These are phyloP conservation scores for Coprinopsis sp. DNA, from an alignment of 768 basidiomycete species.

Conservation along the genomic window DNA sequence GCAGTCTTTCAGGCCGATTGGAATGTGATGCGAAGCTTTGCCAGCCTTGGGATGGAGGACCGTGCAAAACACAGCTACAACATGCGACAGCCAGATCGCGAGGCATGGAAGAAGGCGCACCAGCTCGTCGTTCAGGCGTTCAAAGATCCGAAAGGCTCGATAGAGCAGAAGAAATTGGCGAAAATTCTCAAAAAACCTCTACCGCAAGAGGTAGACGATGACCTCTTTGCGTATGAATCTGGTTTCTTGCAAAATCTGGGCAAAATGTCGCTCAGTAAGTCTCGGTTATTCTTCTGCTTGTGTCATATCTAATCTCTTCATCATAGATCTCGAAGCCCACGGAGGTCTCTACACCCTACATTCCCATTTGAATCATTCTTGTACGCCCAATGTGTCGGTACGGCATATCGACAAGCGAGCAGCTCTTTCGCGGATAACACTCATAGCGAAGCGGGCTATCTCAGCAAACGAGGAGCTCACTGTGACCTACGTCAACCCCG, in stretches of 20 bases:
- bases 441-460: slow-evolving; percentile 65
- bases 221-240: slow-evolving; percentile 66
- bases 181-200: slow-evolving; percentile 50
- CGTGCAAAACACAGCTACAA: slow-evolving; percentile 48
- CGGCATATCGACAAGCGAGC: slow-evolving; percentile 69
- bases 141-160: slow-evolving; percentile 44
- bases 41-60: slow-evolving; percentile 75
- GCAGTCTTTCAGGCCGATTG: slow-evolving; percentile 45
- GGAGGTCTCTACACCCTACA: slow-evolving; percentile 84
- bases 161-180: slow-evolving; percentile 55
- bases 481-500: slow-evolving; percentile 76
- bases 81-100: slow-evolving; percentile 56
- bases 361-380: slow-evolving; percentile 85
- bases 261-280: slow-evolving; percentile 76
- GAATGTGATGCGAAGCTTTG: slow-evolving; percentile 55
- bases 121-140: slow-evolving; percentile 58
- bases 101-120: slow-evolving; percentile 65
- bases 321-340: slow-evolving; percentile 72
- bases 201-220: slow-evolving; percentile 42
- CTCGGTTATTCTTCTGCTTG: slow-evolving; percentile 7
- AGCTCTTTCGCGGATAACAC: slow-evolving; percentile 68
- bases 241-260: slow-evolving; percentile 70
- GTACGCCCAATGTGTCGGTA: slow-evolving; percentile 73
- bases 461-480: slow-evolving; percentile 68
- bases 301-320: slow-evolving; percentile 3